Conservation (phyloP, 1,284 basidiomycete species). For the Cryptococcus sp. region DNA sequence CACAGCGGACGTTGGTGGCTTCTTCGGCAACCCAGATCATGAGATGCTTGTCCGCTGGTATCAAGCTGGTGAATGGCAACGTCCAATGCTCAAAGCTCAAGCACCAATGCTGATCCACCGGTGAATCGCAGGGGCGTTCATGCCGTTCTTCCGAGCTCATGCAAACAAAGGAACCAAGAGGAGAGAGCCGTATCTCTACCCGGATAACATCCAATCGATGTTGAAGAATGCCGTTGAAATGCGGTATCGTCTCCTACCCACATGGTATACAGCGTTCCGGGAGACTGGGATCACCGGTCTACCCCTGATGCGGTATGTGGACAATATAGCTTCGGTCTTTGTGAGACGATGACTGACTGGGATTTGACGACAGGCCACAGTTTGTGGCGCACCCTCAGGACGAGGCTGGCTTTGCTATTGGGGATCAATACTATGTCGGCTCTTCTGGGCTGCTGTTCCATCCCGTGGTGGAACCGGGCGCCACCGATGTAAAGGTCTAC, state of each 20-base stretch:
- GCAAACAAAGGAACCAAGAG: conserved; percentile 98
- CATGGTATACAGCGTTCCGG: conserved; percentile 96
- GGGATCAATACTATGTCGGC: conserved; percentile 94
- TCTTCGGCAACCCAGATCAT: conserved; percentile 93
- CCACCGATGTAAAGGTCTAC: conserved; percentile 73
- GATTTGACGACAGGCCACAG: conserved; percentile 68
- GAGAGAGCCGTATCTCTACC: conserved; percentile 89
- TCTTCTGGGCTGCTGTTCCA: conserved; percentile 89
- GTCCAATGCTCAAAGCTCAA: too few species aligned
- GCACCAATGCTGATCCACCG: too few species aligned
- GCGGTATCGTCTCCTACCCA: conserved; percentile 82
- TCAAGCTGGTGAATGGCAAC: conserved; percentile 66
- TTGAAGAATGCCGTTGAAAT: conserved; percentile 77
- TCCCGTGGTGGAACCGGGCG: conserved; percentile 79
- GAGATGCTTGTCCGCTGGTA: conserved; percentile 99
- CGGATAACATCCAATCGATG: conserved; percentile 82
- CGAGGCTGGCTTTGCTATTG: conserved; percentile 77
- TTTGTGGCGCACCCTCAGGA: conserved; percentile 91
- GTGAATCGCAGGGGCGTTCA: conserved; percentile 68
- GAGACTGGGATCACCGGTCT: conserved; percentile 77
- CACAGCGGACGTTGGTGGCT: conserved; percentile 92
- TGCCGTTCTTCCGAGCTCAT: conserved; percentile 97
- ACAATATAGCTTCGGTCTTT: not conserved
- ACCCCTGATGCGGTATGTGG: conserved; percentile 71
- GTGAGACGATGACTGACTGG: too few species aligned